Conservation (phyloP, 2,329 filamentous ascomycete species). For the Boeremia exigua region DNA sequence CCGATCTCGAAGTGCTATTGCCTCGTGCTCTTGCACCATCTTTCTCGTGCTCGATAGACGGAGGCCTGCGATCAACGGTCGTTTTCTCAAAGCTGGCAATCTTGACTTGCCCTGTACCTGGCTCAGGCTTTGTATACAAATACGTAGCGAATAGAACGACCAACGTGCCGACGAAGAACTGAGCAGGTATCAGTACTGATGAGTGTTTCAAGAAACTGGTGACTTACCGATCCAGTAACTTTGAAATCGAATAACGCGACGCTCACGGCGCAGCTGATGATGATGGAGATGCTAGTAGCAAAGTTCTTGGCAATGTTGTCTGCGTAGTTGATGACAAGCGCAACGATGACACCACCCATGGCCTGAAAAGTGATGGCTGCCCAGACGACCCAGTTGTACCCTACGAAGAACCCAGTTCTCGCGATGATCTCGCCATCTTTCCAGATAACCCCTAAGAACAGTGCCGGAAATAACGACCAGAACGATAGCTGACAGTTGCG, state of each 20-base stretch:
- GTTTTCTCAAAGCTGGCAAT: conserved; percentile 81
- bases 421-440: conserved; percentile 86
- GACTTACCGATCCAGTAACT: conserved; percentile 59
- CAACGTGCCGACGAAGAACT: conserved; percentile 83
- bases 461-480: conserved; percentile 88
- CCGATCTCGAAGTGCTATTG: conserved; percentile 25
- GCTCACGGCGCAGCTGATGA: conserved; percentile 85
- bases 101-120: conserved; percentile 62
- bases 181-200: conserved; percentile 15
- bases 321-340: conserved; percentile 79
- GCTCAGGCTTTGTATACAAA: conserved; percentile 76
- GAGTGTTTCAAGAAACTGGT: conserved; percentile 1
- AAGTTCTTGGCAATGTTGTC: conserved; percentile 95
- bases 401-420: conserved; percentile 88
- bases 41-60: conserved; percentile 27
- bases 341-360: conserved; percentile 81
- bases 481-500: conserved; percentile 94
- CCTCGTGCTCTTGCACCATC: conserved; percentile 10
- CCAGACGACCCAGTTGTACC: conserved; percentile 94
- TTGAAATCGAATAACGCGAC: conserved; percentile 84
- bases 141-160: conserved; percentile 84
- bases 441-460: conserved; percentile 84
- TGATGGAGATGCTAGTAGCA: conserved; percentile 88
- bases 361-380: conserved; percentile 82
- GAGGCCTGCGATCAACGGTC: conserved; percentile 56